Conservation (phyloP, 1,284 basidiomycete species). For the Volvariella surrecta region DNA sequence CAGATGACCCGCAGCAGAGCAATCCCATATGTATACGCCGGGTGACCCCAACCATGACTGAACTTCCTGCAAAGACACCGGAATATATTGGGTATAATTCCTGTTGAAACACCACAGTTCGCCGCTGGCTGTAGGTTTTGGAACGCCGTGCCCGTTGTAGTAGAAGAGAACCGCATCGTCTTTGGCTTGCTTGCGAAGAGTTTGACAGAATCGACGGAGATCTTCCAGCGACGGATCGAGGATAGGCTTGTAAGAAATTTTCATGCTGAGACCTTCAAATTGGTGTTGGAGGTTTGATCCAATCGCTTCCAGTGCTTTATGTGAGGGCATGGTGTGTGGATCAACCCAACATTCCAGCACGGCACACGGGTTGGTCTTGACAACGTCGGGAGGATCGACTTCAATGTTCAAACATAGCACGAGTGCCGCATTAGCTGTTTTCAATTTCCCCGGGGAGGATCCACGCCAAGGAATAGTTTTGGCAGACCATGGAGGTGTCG, state of each 20-base stretch:
- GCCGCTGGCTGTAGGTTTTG: conserved; percentile 92
- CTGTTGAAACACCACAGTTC: conserved; percentile 99
- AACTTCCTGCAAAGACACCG: conserved; percentile 89
- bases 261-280: conserved; percentile 90
- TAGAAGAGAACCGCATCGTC: conserved; percentile 95
- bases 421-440: conserved; percentile 89
- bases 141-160: conserved; percentile 98
- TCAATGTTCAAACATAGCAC: conserved; percentile 96
- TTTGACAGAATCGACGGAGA: conserved; percentile 83
- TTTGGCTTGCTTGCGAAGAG: conserved; percentile 81
- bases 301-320: conserved; percentile 86
- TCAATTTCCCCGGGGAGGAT: conserved; percentile 72
- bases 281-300: conserved; percentile 92
- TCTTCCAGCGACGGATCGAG: conserved; percentile 96
- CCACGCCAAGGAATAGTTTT: conserved; percentile 73
- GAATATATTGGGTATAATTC: conserved; percentile 98
- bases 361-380: conserved; percentile 96
- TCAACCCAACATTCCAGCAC: conserved; percentile 98
- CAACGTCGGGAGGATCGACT: conserved; percentile 94
- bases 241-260: conserved; percentile 87
- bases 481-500: conserved; percentile 52
- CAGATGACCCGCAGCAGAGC: conserved; percentile 92
- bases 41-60: conserved; percentile 91
- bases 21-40: conserved; percentile 98
- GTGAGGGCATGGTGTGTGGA: conserved; percentile 80